A percentile compares a stretch with the other conserved stretches of the same genome.
These are phyloP conservation scores for Pichia heedii DNA, from an alignment of 805 yeast genomes.

Conservation along the genomic window DNA sequence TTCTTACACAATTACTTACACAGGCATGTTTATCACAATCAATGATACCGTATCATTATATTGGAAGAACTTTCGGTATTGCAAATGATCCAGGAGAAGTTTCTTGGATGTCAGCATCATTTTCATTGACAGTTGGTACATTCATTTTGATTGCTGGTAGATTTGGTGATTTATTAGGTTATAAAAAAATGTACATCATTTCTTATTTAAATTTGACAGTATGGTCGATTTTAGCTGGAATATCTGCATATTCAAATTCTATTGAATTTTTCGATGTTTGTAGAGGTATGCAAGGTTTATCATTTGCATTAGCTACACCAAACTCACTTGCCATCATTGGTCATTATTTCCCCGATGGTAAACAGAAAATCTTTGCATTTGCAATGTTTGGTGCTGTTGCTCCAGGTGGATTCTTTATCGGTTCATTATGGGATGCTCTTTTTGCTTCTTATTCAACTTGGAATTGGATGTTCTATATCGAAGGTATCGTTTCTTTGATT, in stretches of 20 bases:
- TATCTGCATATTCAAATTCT: conserved; percentile 41
- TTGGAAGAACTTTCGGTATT: conserved; percentile 25
- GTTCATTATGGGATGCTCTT: conserved; percentile 43
- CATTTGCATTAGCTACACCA: conserved; percentile 52
- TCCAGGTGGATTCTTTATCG: conserved; percentile 52
- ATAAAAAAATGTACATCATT: conserved; percentile 40
- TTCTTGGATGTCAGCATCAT: conserved; percentile 65
- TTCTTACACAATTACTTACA: conserved; percentile 28
- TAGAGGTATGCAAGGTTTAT: conserved; percentile 58
- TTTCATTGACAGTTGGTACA: conserved; percentile 64
- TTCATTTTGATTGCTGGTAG: conserved; percentile 61
- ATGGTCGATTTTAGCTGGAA: conserved; percentile 55
- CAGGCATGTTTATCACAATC: conserved; percentile 30
- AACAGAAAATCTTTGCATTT: conserved; percentile 45
- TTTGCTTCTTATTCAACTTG: conserved; percentile 41
- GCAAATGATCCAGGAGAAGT: conserved; percentile 26
- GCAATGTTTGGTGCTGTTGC: conserved; percentile 53
- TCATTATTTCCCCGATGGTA: conserved; percentile 36
- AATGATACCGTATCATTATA: conserved; percentile 21
- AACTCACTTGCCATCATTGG: conserved; percentile 52
- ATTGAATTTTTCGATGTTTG: conserved; percentile 43
- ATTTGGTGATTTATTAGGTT: conserved; percentile 64
- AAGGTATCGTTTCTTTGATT: conserved; percentile 31
- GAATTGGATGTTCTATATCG: conserved; percentile 53
- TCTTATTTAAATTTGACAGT: conserved; percentile 50